Conservation (phyloP, 148 eudicot genomes). For the Amaranthus palmeri region DNA sequence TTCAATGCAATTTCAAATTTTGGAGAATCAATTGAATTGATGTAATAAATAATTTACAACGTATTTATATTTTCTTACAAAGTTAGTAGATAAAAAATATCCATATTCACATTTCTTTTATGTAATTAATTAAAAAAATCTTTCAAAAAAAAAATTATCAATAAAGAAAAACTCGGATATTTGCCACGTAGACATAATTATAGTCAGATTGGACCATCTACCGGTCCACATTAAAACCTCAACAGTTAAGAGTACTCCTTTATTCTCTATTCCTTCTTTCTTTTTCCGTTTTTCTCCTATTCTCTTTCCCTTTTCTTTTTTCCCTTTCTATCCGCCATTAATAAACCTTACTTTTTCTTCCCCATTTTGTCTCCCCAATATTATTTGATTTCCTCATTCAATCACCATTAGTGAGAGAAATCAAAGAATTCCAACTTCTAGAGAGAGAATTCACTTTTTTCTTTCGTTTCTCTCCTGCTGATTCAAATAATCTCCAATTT, state of each 20-base stretch:
- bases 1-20: too few relatives aligned
- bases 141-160: too few relatives aligned
- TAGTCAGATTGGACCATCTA: slow-evolving; percentile 23
- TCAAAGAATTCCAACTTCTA: too few relatives aligned
- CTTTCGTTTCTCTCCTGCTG: background rate
- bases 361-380: background rate
- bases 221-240: slow-evolving; percentile 28
- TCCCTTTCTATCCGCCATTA: background rate
- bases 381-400: background rate
- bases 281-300: background rate
- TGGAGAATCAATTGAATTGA: too few relatives aligned
- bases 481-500: too few relatives aligned
- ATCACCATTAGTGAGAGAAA: background rate
- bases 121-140: too few relatives aligned
- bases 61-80: too few relatives aligned
- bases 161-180: background rate
- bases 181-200: slow-evolving; percentile 18
- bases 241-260: background rate
- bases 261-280: background rate
- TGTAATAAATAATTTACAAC: too few relatives aligned
- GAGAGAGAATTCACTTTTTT: too few relatives aligned
- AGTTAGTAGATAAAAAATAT: too few relatives aligned
- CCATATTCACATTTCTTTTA: too few relatives aligned
- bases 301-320: too few relatives aligned
- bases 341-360: background rate